Conservation (phyloP, 2,329 filamentous ascomycete species). For the Fusarium nisikadoi region DNA sequence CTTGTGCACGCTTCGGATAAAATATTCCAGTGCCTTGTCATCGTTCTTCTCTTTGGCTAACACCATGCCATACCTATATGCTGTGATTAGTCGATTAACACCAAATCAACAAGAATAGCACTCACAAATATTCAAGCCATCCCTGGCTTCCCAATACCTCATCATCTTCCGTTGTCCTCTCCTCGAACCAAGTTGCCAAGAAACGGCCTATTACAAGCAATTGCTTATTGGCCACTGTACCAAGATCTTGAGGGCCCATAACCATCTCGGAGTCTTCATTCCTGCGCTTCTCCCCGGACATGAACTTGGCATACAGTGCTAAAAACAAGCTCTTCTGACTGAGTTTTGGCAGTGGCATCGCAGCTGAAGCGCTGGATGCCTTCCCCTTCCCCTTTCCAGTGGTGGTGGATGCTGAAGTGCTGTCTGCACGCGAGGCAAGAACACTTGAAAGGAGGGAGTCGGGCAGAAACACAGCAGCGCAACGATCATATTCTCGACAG, state of each 20-base stretch:
- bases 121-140: slow-evolving; percentile 87
- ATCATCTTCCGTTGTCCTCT: slow-evolving; percentile 68
- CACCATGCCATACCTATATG: slow-evolving; percentile 80
- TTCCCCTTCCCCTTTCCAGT: slow-evolving; percentile 72
- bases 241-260: slow-evolving; percentile 89
- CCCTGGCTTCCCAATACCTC: slow-evolving; percentile 76
- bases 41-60: slow-evolving; percentile 92
- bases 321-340: slow-evolving; percentile 95
- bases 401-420: slow-evolving; percentile 49
- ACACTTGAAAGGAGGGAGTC: slow-evolving; percentile 78
- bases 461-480: slow-evolving; percentile 88
- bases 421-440: slow-evolving; percentile 60
- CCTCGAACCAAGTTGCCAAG: slow-evolving; percentile 82
- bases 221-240: slow-evolving; percentile 86
- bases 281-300: slow-evolving; percentile 94
- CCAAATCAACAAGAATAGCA: background rate
- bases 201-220: slow-evolving; percentile 78
- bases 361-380: slow-evolving; percentile 35
- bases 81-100: background rate
- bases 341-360: slow-evolving; percentile 62
- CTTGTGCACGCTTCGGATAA: slow-evolving; percentile 87
- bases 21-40: slow-evolving; percentile 81
- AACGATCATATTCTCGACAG: slow-evolving; percentile 93
- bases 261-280: slow-evolving; percentile 98
- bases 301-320: slow-evolving; percentile 89